phyloP scores from a whole-genome alignment of 345 rosid genomes.

The Salix koriyanagi region DNA sequence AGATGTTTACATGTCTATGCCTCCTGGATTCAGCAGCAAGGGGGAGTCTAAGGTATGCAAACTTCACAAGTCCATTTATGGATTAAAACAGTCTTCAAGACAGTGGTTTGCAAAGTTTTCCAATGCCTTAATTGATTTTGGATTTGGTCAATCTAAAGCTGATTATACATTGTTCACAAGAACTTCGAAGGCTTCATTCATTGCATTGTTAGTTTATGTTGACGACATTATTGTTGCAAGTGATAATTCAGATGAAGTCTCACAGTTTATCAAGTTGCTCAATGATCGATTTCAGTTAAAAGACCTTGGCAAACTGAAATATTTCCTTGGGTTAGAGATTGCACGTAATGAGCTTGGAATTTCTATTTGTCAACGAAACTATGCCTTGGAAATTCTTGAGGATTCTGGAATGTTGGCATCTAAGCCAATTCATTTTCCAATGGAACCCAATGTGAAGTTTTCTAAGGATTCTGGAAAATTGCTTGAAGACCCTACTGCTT shows the following conservation, averaged over 20 bases:
- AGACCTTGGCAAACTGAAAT: constrained; percentile 1
- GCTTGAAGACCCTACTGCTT: not conserved
- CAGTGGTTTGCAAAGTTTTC: not conserved
- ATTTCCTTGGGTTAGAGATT: not conserved
- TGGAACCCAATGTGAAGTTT: not conserved
- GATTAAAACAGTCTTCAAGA: not conserved
- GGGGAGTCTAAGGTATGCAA: not conserved
- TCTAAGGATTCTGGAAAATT: not conserved
- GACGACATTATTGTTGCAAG: not conserved
- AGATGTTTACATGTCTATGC: not conserved
- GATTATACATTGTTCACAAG: not conserved
- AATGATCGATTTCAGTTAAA: not conserved
- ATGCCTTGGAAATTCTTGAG: not conserved
- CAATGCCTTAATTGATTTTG: not conserved
- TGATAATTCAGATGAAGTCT: not conserved
- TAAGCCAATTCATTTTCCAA: not conserved
- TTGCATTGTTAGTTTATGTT: not conserved
- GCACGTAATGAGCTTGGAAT: not conserved
- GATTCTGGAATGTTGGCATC: no score
- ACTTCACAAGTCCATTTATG: not conserved
- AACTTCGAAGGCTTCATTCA: no score
- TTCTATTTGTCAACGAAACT: not conserved
- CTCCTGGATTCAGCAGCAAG: not conserved
- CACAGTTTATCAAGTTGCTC: not conserved
- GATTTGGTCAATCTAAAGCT: not conserved